Percentiles rank a stretch among this genome's conserved stretches.
These are phyloP conservation scores for Craterostigma plantagineum DNA, from an alignment of 257 asterid species.

Conservation along the genomic window DNA sequence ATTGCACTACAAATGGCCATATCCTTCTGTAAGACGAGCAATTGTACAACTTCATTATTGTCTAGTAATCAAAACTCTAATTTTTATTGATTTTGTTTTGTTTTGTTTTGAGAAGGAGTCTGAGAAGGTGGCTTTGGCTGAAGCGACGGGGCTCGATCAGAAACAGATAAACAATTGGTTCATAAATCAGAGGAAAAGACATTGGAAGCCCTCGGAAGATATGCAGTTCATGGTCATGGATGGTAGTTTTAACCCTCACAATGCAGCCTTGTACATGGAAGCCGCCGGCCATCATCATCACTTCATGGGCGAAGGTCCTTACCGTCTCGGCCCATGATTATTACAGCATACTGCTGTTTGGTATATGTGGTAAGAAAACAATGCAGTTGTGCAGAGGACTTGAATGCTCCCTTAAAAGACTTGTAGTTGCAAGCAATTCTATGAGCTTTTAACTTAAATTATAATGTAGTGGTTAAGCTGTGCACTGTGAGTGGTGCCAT, in stretches of 20 bases:
- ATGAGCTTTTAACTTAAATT: too few relatives aligned
- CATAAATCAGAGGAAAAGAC: constrained; percentile 43
- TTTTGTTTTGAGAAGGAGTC: too few relatives aligned
- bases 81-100: too few relatives aligned
- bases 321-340: constrained; percentile 3
- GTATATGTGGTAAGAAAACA: too few relatives aligned
- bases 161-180: constrained; percentile 54
- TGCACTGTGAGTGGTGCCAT: too few relatives aligned
- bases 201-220: constrained; percentile 47
- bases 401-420: too few relatives aligned
- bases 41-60: too few relatives aligned
- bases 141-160: constrained; percentile 29
- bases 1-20: constrained; percentile 93
- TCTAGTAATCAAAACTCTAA: too few relatives aligned
- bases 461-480: too few relatives aligned
- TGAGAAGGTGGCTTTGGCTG: constrained; percentile 27
- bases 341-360: too few relatives aligned
- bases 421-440: too few relatives aligned
- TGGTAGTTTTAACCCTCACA: constrained; percentile 10
- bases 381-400: too few relatives aligned
- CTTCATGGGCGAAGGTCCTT: constrained; percentile 4
- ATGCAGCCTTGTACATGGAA: constrained; percentile 5
- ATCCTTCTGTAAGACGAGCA: constrained; percentile 91
- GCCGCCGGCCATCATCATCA: background rate
- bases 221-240: constrained; percentile 33